Base-by-base conservation (phyloP, 2,329 filamentous ascomycete genomes). In the Epichloe festucae region DNA sequence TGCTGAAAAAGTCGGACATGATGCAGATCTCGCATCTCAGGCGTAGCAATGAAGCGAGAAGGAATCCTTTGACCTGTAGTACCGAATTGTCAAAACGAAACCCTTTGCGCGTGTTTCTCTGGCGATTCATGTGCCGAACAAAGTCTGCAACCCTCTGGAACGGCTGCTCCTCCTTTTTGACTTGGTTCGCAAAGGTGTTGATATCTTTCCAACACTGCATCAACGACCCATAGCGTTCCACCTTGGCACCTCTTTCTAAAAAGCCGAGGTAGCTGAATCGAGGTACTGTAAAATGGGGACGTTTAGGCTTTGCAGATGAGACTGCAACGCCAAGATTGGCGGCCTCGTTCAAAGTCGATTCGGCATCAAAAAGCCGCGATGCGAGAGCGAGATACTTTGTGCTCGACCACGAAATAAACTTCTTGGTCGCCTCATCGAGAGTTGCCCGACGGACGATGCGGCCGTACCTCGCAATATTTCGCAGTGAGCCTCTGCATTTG, bases 401-500 rank as follows among this genome's bases (percentile, higher is more conserved):
- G n/a, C 75, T 74, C 0, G 76, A 70, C 67, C 72, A 78, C 3
- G 73, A 58, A n/a, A 82, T 73, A 59, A 86, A 82, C 55, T 79
- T 82, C 64, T 83, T 84, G 0, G 79, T 79, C 0, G 76, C 70
- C 59, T 84, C 77, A 50, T 86, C 80, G 0, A 87, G 68, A 6
- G 81, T 66, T 1, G 76, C 78, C 4, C 76, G 72, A 38, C 78
- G 73, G 31, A 84, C 71, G 3, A 85, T 74, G 10, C 81, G 73
- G 14, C 79, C 77, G 58, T 87, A 87, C 4, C 82, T 70, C 2
- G 75, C 65, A 49, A 85, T 69, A 53, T 74, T 73, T 17, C 78
- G 69, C 12, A 86, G 65, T 0, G 78, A 73, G 0, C 75, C 71
- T n/a, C 79, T 75, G 57, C 83, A 88, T 2, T 63, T 70, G 0